phyloP scores from a whole-genome alignment of 495 filamentous ascomycete genomes.

The Letharia lupina region DNA sequence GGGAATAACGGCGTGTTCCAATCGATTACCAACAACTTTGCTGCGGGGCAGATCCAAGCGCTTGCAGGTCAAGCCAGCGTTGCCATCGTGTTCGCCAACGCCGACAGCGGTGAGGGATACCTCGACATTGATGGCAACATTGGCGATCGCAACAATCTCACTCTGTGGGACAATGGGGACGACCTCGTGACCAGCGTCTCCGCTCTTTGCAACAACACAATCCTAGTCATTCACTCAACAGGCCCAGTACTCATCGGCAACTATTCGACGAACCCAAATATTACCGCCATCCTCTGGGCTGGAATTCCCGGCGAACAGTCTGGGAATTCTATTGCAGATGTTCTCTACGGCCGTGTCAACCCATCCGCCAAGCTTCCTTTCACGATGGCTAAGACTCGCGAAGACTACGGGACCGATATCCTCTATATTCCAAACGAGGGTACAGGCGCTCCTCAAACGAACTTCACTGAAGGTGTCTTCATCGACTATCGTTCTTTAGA shows the following conservation, averaged over 20 bases:
- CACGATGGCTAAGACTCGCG: constrained; percentile 68
- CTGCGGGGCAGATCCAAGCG: constrained; percentile 47
- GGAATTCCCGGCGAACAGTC: constrained; percentile 88
- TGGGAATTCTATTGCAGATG: constrained; percentile 81
- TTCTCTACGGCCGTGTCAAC: constrained; percentile 84
- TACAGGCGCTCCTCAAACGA: constrained; percentile 59
- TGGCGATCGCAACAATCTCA: constrained; percentile 90
- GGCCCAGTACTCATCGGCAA: constrained; percentile 71
- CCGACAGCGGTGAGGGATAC: constrained; percentile 80
- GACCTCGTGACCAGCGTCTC: constrained; percentile 69
- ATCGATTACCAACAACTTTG: constrained; percentile 70
- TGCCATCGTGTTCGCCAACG: constrained; percentile 82
- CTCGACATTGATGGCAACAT: constrained; percentile 75
- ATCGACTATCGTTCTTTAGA: constrained; percentile 94
- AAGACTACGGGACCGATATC: constrained; percentile 67
- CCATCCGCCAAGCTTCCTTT: constrained; percentile 81
- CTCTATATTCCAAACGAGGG: constrained; percentile 70
- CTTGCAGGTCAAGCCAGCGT: constrained; percentile 61
- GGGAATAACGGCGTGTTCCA: constrained; percentile 51
- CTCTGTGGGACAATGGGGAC: constrained; percentile 78
- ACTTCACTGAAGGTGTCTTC: constrained; percentile 80
- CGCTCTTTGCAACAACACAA: constrained; percentile 74
- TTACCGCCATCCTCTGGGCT: constrained; percentile 91
- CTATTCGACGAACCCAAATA: constrained; percentile 77
- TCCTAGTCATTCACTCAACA: constrained; percentile 83